Evolutionary conservation across 495 filamentous ascomycete genomes (phyloP), one percentile per base, ranked within the genome.

Genomic region (Hypoxylon subgilvum): DNA sequence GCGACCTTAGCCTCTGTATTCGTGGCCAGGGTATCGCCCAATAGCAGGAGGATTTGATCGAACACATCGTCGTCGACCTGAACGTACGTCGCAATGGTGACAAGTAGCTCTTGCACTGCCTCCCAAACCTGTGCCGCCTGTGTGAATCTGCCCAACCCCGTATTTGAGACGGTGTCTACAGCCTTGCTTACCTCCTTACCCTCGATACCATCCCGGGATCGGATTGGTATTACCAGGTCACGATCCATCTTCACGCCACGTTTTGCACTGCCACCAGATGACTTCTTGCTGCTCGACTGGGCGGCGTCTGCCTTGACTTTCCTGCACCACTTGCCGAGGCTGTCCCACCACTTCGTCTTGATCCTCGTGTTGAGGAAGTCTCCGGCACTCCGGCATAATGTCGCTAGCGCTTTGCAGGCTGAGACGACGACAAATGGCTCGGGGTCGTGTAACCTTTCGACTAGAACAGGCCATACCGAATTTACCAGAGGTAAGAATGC

Each of bases 401-500:
- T 73, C 32, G 77, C 78, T 3, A 96, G 72, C 2, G 86, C 80
- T 17, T 85, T 79, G 31, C 86, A 82, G 18, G 91, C 88, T 2
- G 85, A 79, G 7, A 86, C 78, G 0, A 80, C 82, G n/a, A 96
- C 87, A 59, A 85, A 91, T 0, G 82, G 78, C 69, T 96, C 91
- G 19, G 82, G 72, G 67, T 95, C 89, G 55, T 88, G 80, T 4
- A 97, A 78, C 27, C 90, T 81, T 3, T 81, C 72, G 0, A 89
- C 72, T 7, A 96, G 75, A 4, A 90, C 83, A 0, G 92, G 90
- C 91, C 92, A 98, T 18, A 97, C 73, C 3, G 89, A 88, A 68
- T 96, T 91, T 39, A 97, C 85, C 2, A 97, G 77, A 0, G 94
- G 94, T 1, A 98, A 77, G 67, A 96, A 96, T 9, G 83, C 84